Evolutionary conservation across 2,329 filamentous ascomycete genomes (phyloP), one percentile per base, ranked within the genome.

Genomic region (Xylaria sp.): DNA sequence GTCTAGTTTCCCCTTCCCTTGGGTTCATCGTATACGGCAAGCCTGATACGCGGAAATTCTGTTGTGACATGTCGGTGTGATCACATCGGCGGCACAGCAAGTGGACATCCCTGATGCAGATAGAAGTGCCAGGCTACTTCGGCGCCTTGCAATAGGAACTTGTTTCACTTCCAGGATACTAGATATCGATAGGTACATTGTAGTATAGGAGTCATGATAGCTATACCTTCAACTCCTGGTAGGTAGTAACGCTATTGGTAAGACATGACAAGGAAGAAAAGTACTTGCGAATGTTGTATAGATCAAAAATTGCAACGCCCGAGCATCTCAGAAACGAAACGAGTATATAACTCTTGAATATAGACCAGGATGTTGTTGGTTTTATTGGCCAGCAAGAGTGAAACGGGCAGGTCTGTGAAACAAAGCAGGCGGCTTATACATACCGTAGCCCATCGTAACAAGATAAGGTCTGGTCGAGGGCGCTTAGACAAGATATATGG

Each of bases 401-500:
- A 54, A 50, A 47, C 40, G 45, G 18, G 39, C 38, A 44, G 39
- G 39, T 18, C 41, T 49, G 45, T 44, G 50, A 51, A 42, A 46
- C 29, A 43, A 41, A 18, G 42, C 48, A 19, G 22, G 39, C 7
- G 50, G 44, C 49, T 29, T 47, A 40, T 19, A 21, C 34, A n/a
- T 2, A 26, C 26, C 44, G 34, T 13, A 34, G 4, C 16, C 16
- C 29, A 50, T 40, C 49, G 26, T 47, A 48, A 47, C 38, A 24
- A 48, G 39, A 47, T 46, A 46, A 26, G 9, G 22, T 42, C 50
- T 40, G 13, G 8, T 38, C 7, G 44, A 55, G 55, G 53, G 60
- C 60, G 57, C 60, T 54, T 60, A 61, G 39, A 34, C n/a, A 50
- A 51, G 39, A 50, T 47, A 48, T 50, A 56, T 29, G 20, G 40